phyloP scores from a whole-genome alignment of 129 eudicot genomes.

The Centrapalus pauciflorus region DNA sequence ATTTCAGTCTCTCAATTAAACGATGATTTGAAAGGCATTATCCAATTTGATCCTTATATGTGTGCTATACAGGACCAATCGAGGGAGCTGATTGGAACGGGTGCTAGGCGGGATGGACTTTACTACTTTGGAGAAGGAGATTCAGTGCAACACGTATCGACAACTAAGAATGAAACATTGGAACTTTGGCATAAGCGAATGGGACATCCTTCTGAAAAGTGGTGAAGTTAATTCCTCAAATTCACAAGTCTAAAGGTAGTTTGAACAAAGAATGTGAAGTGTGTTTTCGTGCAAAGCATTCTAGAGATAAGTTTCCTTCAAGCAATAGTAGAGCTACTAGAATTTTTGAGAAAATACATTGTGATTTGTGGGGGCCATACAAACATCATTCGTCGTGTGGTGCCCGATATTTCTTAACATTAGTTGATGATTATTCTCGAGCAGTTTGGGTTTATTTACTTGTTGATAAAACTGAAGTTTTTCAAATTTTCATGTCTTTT shows the following conservation, averaged over 20 bases:
- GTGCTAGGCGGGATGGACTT: constrained; percentile 3
- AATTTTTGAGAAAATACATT: constrained; percentile 18
- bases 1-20: background rate
- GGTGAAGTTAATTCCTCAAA: constrained; percentile 11
- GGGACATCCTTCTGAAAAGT: constrained; percentile 15
- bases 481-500: background rate
- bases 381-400: constrained; percentile 1
- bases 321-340: background rate
- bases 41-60: background rate
- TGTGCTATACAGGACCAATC: background rate
- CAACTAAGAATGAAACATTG: background rate
- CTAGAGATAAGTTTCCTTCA: constrained; percentile 2
- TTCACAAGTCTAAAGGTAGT: background rate
- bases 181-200: constrained; percentile 19
- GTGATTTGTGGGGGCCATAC: constrained; percentile 33
- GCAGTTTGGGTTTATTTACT: constrained; percentile 21
- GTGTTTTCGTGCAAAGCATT: constrained; percentile 10
- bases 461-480: constrained; percentile 8
- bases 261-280: constrained; percentile 12
- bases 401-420: constrained; percentile 4
- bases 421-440: constrained; percentile 22
- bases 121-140: background rate
- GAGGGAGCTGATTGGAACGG: background rate
- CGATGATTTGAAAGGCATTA: background rate
- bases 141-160: background rate